phyloP scores from a whole-genome alignment of 768 basidiomycete genomes.

The Termitomyces sp. region DNA sequence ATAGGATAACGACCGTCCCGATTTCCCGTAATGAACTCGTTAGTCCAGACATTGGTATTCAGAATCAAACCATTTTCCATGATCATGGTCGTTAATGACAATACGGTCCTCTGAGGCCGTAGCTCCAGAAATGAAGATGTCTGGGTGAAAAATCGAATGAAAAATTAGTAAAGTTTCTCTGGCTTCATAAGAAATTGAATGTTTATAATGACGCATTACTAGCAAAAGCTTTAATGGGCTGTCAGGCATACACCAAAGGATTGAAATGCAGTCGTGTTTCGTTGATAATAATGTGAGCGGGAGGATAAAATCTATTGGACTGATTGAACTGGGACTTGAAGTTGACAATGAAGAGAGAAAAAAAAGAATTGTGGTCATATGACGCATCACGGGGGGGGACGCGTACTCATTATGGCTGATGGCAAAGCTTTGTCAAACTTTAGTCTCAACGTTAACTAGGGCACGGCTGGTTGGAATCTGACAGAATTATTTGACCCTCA shows the following conservation, averaged over 20 bases:
- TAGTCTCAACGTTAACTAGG: too few relatives aligned
- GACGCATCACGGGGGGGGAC: slow-evolving; percentile 6
- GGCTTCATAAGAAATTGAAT: not conserved
- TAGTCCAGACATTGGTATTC: not conserved
- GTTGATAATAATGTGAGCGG: too few relatives aligned
- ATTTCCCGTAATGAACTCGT: not conserved
- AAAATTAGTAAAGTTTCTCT: not conserved
- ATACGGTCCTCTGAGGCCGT: too few relatives aligned
- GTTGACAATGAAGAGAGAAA: too few relatives aligned
- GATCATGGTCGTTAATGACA: too few relatives aligned
- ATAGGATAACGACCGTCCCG: not conserved
- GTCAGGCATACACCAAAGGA: not conserved
- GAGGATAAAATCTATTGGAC: too few relatives aligned
- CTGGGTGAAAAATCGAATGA: not conserved
- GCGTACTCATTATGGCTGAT: not conserved
- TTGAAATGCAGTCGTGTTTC: not conserved
- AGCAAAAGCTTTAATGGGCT: not conserved
- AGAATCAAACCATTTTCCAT: not conserved
- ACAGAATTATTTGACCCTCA: not conserved
- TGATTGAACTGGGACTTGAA: too few relatives aligned
- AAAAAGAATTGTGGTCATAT: slow-evolving; percentile 2
- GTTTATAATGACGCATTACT: not conserved
- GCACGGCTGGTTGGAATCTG: not conserved
- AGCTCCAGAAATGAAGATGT: not conserved
- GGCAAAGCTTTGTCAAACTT: too few relatives aligned